phyloP scores from a whole-genome alignment of 257 asterid genomes.

The Phtheirospermum japonicum region DNA sequence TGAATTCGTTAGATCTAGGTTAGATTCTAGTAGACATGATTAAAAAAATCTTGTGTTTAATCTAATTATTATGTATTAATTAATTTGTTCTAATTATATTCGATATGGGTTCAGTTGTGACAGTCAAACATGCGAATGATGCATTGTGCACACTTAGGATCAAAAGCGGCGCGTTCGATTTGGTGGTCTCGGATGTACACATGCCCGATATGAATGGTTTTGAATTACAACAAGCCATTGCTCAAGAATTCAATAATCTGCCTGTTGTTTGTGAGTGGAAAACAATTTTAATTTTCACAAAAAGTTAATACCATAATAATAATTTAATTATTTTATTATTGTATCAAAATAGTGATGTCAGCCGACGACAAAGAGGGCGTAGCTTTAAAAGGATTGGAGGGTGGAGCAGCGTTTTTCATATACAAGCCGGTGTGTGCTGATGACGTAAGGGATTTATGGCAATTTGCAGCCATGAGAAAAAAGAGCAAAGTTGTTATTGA shows the following conservation, averaged over 20 bases:
- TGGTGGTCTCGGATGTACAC: conserved; percentile 51
- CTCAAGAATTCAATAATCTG: conserved; percentile 43
- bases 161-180: conserved; percentile 37
- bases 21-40: neutral
- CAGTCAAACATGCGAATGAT: conserved; percentile 44
- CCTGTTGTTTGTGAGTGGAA: conserved; percentile 62
- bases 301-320: too few species aligned
- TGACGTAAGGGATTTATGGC: conserved; percentile 53
- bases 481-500: conserved; percentile 18
- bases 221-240: conserved; percentile 42
- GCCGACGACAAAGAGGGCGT: conserved; percentile 36
- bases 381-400: conserved; percentile 36
- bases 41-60: neutral
- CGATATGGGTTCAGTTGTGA: conserved; percentile 36
- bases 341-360: conserved; percentile 35
- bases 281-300: neutral
- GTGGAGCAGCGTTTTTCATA: conserved; percentile 45
- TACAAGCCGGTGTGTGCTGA: conserved; percentile 41
- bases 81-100: conserved; percentile 1
- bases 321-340: too few species aligned
- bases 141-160: conserved; percentile 49
- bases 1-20: neutral
- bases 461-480: conserved; percentile 37
- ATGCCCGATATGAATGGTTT: conserved; percentile 56
- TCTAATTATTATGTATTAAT: neutral